Evolutionary conservation across 2,329 filamentous ascomycete species (phyloP).

Genomic region (Sarocladium brachiariae): DNA sequence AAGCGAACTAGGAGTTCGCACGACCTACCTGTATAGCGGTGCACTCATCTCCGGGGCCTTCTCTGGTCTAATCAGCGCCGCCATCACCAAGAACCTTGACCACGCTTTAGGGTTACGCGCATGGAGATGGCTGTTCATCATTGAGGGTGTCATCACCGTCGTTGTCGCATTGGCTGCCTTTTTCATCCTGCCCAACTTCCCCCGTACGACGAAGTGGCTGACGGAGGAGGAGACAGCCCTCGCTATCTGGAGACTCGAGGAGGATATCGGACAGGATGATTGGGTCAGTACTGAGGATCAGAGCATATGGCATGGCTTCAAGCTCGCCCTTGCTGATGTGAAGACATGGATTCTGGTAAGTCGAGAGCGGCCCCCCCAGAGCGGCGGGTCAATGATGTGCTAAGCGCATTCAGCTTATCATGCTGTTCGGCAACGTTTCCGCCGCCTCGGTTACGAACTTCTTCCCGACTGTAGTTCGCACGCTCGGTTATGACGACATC

Average conservation of each 20-base stretch:
- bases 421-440: slow-evolving; percentile 50
- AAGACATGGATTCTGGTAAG: slow-evolving; percentile 55
- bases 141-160: slow-evolving; percentile 61
- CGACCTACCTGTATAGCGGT: slow-evolving; percentile 60
- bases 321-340: slow-evolving; percentile 46
- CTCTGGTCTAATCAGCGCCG: slow-evolving; percentile 56
- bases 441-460: slow-evolving; percentile 25
- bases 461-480: slow-evolving; percentile 54
- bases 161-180: slow-evolving; percentile 49
- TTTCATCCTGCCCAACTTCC: slow-evolving; percentile 43
- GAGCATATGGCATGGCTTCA: slow-evolving; percentile 47
- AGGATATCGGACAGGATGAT: slow-evolving; percentile 60
- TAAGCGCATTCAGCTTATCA: slow-evolving; percentile 33
- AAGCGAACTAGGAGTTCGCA: slow-evolving; percentile 59
- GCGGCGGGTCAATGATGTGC: neutral
- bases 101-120: slow-evolving; percentile 50
- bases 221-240: slow-evolving; percentile 44
- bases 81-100: slow-evolving; percentile 61
- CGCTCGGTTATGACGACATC: slow-evolving; percentile 55
- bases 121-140: slow-evolving; percentile 51
- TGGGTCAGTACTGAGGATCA: slow-evolving; percentile 51
- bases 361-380: neutral
- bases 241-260: slow-evolving; percentile 54
- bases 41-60: slow-evolving; percentile 66
- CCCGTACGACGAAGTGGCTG: slow-evolving; percentile 33